These are phyloP conservation scores for Hibiscus mutabilis DNA, from an alignment of 345 rosid genomes.

Conservation along the genomic window DNA sequence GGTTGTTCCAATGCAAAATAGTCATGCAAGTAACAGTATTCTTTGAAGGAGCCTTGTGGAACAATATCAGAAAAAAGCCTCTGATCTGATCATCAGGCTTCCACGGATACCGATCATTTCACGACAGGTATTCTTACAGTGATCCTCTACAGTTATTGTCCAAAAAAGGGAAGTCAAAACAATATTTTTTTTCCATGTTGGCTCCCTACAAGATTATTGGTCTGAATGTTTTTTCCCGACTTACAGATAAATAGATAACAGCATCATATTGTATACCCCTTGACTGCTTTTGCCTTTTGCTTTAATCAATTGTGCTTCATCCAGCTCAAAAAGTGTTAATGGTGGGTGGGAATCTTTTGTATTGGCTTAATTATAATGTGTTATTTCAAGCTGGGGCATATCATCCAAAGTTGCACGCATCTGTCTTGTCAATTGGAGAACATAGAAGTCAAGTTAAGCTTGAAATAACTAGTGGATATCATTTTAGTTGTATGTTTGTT, in stretches of 20 bases:
- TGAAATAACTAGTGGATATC: not conserved
- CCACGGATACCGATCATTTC: not conserved
- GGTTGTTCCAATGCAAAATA: conserved; percentile 40
- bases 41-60: not conserved
- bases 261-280: not conserved
- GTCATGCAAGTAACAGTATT: not conserved
- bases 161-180: not conserved
- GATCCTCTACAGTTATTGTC: not conserved
- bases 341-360: not conserved
- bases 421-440: not conserved
- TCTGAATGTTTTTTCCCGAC: conserved; percentile 16
- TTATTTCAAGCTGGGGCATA: not conserved
- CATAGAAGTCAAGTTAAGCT: not conserved
- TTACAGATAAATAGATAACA: not conserved
- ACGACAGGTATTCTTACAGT: not conserved
- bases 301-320: not conserved
- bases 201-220: conserved; percentile 5
- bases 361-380: not conserved
- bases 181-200: not conserved
- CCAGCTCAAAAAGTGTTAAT: not conserved
- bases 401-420: not conserved
- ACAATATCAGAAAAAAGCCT: not conserved
- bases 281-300: not conserved
- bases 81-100: not conserved
- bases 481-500: too few relatives aligned